These are phyloP conservation scores for Hypholoma fasciculare DNA, from an alignment of 768 basidiomycete genomes.

Conservation along the genomic window DNA sequence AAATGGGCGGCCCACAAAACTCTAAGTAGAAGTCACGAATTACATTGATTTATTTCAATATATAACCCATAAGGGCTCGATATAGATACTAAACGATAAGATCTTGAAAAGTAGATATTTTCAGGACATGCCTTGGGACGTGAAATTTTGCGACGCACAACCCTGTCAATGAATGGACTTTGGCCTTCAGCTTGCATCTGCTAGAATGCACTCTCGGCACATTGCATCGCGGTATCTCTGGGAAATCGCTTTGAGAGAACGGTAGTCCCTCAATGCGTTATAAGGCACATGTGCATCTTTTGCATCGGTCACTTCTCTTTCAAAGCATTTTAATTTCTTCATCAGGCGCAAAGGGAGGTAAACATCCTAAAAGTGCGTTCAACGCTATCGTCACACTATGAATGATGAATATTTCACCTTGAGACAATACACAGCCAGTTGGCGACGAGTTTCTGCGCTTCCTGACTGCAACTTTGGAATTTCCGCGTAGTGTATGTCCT, in stretches of 20 bases:
- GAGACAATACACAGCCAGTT: conserved; percentile 92
- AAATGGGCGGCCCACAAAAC: conserved; percentile 6
- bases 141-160: no score
- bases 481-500: conserved; percentile 91
- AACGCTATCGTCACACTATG: conserved; percentile 3
- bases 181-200: no score
- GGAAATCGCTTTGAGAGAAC: conserved; percentile 5
- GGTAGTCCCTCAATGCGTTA: conserved; percentile 16
- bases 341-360: conserved; percentile 91
- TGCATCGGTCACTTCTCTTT: conserved; percentile 16
- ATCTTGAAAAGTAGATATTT: no score
- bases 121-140: no score
- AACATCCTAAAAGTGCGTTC: conserved; percentile 62
- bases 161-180: no score
- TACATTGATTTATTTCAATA: no score
- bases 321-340: conserved; percentile 94
- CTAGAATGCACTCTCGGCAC: background rate
- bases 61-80: no score
- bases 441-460: conserved; percentile 79
- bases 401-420: conserved; percentile 53
- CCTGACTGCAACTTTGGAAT: conserved; percentile 94
- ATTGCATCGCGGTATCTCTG: background rate
- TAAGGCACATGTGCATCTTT: conserved; percentile 19
- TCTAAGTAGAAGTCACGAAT: conserved; percentile 1
- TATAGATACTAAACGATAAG: no score